A percentile compares a stretch with the other conserved stretches of the same genome.
Evolutionary conservation across 495 filamentous ascomycete genomes (phyloP).

Genomic region (Penicillium turbatum): DNA sequence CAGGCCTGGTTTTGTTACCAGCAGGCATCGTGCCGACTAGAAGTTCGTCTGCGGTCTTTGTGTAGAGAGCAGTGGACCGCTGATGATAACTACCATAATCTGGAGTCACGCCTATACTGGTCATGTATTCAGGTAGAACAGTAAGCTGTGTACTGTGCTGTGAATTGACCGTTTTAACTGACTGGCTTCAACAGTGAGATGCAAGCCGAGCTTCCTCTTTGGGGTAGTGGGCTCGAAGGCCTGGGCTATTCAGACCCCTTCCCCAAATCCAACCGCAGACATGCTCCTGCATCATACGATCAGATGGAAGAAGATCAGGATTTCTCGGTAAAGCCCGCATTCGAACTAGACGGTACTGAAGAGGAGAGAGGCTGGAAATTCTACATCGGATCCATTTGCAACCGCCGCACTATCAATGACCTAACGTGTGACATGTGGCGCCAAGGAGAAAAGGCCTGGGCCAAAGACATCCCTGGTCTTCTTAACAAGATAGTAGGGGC

Average conservation of each 20-base stretch:
- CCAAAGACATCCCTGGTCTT: constrained; percentile 14
- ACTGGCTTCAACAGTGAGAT: constrained; percentile 19
- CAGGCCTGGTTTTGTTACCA: constrained; percentile 30
- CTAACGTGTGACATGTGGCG: constrained; percentile 27
- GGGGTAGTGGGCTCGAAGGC: constrained; percentile 24
- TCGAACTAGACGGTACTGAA: constrained; percentile 12
- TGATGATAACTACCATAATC: constrained; percentile 23
- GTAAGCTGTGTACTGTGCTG: constrained; percentile 5
- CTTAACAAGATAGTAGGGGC: constrained; percentile 14
- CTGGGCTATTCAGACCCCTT: constrained; percentile 21
- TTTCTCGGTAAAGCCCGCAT: neutral
- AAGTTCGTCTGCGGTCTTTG: constrained; percentile 23
- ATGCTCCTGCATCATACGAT: constrained; percentile 8
- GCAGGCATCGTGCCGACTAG: constrained; percentile 28
- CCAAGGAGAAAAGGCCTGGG: constrained; percentile 19
- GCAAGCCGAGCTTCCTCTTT: constrained; percentile 27
- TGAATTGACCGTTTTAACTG: too few species aligned
- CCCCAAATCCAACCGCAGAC: constrained; percentile 14
- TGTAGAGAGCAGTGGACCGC: constrained; percentile 25
- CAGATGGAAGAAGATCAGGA: constrained; percentile 13
- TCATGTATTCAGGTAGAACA: constrained; percentile 29
- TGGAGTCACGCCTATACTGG: constrained; percentile 29
- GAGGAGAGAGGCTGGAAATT: constrained; percentile 27
- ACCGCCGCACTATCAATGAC: constrained; percentile 27
- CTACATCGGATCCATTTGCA: constrained; percentile 26